A percentile compares a stretch with the other conserved stretches of the same genome.
Evolutionary conservation across 148 eudicot species (phyloP).

Genomic region (Fagopyrum tataricum): DNA sequence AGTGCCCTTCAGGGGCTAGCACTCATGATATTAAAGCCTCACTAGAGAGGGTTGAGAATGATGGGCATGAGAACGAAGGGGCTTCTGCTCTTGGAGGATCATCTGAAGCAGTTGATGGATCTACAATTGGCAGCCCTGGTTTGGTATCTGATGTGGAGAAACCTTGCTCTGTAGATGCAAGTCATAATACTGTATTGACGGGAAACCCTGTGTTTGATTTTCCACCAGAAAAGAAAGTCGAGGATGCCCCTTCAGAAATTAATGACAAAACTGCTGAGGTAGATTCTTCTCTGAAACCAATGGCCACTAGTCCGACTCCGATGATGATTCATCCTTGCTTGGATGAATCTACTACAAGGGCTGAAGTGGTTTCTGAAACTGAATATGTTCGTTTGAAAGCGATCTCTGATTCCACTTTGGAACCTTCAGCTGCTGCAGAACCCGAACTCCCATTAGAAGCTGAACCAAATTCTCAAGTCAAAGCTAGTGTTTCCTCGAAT

Average conservation of each 20-base stretch:
- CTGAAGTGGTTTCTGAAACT: not conserved
- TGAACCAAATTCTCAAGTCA: not conserved
- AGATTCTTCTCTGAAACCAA: constrained; percentile 1
- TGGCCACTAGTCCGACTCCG: not conserved
- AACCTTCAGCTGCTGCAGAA: not conserved
- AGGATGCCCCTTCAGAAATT: constrained; percentile 2
- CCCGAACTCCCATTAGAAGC: not conserved
- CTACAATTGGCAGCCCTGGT: constrained; percentile 10
- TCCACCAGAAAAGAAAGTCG: constrained; percentile 13
- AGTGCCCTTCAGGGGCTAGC: not conserved
- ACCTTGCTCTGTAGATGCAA: constrained; percentile 16
- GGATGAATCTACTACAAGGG: not conserved
- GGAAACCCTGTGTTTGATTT: constrained; percentile 20
- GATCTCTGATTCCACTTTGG: not conserved
- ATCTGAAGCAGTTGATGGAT: constrained; percentile 3
- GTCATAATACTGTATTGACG: constrained; percentile 7
- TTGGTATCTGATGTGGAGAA: constrained; percentile 11
- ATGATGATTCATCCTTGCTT: not conserved
- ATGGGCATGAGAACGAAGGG: constrained; percentile 7
- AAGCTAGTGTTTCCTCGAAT: not conserved
- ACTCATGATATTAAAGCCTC: not conserved
- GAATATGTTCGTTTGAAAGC: too few relatives aligned
- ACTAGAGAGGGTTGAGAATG: constrained; percentile 4
- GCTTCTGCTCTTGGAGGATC: constrained; percentile 5
- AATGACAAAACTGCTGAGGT: constrained; percentile 10